Base-by-base conservation (phyloP, 768 basidiomycete species). In the Pleurotus ostreatus region DNA sequence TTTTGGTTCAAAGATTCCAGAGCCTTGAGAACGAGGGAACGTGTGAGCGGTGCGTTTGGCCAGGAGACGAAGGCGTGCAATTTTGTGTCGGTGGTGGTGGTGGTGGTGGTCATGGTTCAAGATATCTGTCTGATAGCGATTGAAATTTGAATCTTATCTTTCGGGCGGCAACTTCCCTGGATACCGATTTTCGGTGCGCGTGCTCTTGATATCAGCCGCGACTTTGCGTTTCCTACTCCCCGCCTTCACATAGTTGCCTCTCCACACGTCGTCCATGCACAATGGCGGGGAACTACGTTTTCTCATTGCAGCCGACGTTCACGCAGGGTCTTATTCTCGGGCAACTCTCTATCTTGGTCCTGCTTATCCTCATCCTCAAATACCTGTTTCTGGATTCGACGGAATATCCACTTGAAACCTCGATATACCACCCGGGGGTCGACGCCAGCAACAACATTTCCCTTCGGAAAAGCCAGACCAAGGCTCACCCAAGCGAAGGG, bases 311-410 rank as follows among this genome's bases (percentile, higher is more conserved):
- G 62, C 91, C 89, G 18, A 94, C 92, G 1, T 99, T 99, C 72
- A 97, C 95, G 0, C 95, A 98, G 67, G 96, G 96, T 13, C 82
- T 99, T 37, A 76, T 99, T 39, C 72, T 98, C 44, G 96, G 96
- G 56, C 96, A 98, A 70, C 77, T 92, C 18, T 95, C 94, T 22
- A 87, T 99, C 63, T 75, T 93, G 44, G 64, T 88, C 49, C 78
- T 95, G 46, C 79, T 92, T 25, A 78, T 77, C 46, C 73, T 94
- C 59, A 82, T 99, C 67, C 84, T 99, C 71, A 91, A 92, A 66
- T 98, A 97, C 73, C 85, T 98, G 56, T 97, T 99, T 66, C 86
- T 99, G 60, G 92, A 97, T 63, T 84, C 90, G 5, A 78, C 83
- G 23, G 74, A 80, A 57, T 71, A 79, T 60, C 78, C 79, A 0